Evolutionary conservation across 352 stramenopile genomes (phyloP).

Genomic region (Phytopythium ostracodes): DNA sequence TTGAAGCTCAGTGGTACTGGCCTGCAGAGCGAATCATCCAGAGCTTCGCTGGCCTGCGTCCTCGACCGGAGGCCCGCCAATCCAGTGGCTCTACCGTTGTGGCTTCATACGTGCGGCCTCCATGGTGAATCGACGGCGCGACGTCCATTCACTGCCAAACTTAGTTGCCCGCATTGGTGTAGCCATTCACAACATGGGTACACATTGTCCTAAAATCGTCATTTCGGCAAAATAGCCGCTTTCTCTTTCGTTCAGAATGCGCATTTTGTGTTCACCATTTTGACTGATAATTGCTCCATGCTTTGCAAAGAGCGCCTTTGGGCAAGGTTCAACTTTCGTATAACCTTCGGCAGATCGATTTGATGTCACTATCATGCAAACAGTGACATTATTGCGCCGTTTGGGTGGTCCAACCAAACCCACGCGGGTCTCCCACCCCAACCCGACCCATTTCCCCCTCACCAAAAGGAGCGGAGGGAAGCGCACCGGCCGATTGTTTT

Average conservation of each 20-base stretch:
- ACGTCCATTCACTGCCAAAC: not conserved
- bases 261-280: too few relatives aligned
- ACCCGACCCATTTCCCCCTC: not conserved
- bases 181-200: not conserved
- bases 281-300: too few relatives aligned
- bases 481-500: not conserved
- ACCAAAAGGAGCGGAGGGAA: not conserved
- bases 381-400: not conserved
- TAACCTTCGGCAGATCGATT: too few relatives aligned
- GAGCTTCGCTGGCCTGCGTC: too few relatives aligned
- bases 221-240: too few relatives aligned
- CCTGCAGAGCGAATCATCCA: not conserved
- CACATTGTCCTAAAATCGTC: not conserved
- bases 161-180: not conserved
- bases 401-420: slow-evolving; percentile 2
- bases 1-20: not conserved
- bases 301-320: too few relatives aligned
- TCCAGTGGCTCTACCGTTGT: not conserved
- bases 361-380: not conserved
- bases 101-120: not conserved
- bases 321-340: too few relatives aligned
- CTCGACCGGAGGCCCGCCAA: not conserved
- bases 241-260: too few relatives aligned
- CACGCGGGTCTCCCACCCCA: not conserved
- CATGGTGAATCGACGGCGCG: too few relatives aligned